Evolutionary conservation across 2,329 filamentous ascomycete genomes (phyloP).

Genomic region (Pseudopyricularia javanii): DNA sequence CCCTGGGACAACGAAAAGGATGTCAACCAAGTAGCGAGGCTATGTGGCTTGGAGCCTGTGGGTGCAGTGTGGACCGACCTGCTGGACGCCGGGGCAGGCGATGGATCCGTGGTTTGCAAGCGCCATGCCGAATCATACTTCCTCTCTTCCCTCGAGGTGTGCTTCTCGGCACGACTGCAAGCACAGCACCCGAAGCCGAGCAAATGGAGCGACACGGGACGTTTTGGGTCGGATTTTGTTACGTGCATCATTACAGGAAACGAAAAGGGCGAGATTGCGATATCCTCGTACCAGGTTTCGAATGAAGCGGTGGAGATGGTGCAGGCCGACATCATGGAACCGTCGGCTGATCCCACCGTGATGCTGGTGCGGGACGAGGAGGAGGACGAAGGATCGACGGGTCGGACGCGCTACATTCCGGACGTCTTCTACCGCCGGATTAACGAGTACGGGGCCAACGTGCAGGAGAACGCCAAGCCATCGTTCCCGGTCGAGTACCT

Average conservation of each 20-base stretch:
- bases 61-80: slow-evolving; percentile 95
- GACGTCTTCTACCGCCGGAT: slow-evolving; percentile 94
- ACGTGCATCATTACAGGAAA: slow-evolving; percentile 95
- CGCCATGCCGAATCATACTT: slow-evolving; percentile 92
- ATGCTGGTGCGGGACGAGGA: slow-evolving; percentile 94
- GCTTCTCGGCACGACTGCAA: slow-evolving; percentile 79
- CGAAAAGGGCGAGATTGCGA: slow-evolving; percentile 73
- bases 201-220: slow-evolving; percentile 93
- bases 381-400: slow-evolving; percentile 60
- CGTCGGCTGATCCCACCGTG: slow-evolving; percentile 79
- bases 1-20: slow-evolving; percentile 78
- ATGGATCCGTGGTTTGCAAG: slow-evolving; percentile 87
- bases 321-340: slow-evolving; percentile 84
- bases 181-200: slow-evolving; percentile 78
- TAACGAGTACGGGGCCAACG: slow-evolving; percentile 93
- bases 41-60: slow-evolving; percentile 78
- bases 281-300: slow-evolving; percentile 88
- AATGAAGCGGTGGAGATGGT: slow-evolving; percentile 97
- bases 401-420: slow-evolving; percentile 77
- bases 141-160: slow-evolving; percentile 82
- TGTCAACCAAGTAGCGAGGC: slow-evolving; percentile 64
- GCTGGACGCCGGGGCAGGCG: slow-evolving; percentile 64
- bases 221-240: slow-evolving; percentile 92
- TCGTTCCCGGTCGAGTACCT: slow-evolving; percentile 95
- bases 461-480: slow-evolving; percentile 94